Base-by-base conservation (phyloP, 2,329 filamentous ascomycete species). In the Fulvia fulva region DNA sequence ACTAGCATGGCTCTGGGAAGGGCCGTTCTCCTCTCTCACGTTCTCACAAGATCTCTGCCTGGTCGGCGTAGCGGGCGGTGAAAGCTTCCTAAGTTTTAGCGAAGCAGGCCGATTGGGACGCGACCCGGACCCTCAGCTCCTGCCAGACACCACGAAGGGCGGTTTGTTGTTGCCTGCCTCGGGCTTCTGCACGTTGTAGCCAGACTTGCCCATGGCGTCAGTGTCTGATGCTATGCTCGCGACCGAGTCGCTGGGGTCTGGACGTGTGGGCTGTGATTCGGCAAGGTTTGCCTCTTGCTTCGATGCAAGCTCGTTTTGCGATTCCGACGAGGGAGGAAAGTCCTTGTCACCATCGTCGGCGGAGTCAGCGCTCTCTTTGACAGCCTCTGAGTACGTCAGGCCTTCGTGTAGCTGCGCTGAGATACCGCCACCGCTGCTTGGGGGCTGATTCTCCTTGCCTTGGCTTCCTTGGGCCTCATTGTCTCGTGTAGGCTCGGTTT, bases 181-280 rank as follows among this genome's bases (percentile, higher is more conserved):
- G 23, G 34, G 55, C 55, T 43, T 62, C 59, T 51, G 59, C 59
- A 16, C 58, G 22, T 23, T 56, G 47, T 28, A 53, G 32, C 67
- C 67, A 26, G 60, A 64, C 51, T 67, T 65, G 51, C 67, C 67
- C 67, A 70, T 70, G 16, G 67, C 67, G 57, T 70, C 67, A 11
- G 65, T 66, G 43, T 67, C 64, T 3, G 67, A 59, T 8, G 61
- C 60, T 14, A 7, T 63, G 4, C 26, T 54, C 12, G 19, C 58
- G 28, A 58, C 41, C 9, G 52, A 44, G 41, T 46, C 43, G 23
- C 16, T 46, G 9, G 41, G 53, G 37, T 64, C 58, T 1, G 65
- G 64, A 4, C 67, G 60, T 16, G 59, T 57, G 16, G 61, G 45
- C 43, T 65, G 58, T 16, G 63, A 64, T n/a, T 41, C 56, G 9